Evolutionary conservation across 2,329 filamentous ascomycete species (phyloP), one percentile per base, ranked within the genome.

Genomic region (Calonectria honghensis): DNA sequence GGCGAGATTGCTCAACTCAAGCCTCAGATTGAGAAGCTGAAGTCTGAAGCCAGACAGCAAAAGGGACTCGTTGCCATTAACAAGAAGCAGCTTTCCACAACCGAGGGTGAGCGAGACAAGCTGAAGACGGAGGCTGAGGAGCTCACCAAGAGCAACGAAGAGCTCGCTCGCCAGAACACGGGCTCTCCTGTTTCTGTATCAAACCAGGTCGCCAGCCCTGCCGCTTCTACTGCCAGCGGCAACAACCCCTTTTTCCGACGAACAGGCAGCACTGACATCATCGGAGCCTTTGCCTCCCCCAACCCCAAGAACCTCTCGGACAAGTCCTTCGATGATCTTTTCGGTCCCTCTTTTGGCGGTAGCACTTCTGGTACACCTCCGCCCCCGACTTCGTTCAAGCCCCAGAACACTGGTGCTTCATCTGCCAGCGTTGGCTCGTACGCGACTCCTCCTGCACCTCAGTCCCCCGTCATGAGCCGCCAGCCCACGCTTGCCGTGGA

Each of bases 61-160:
- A 98, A 98, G 87, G 97, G 97, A 24, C 89, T 98, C 78, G 96
- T 98, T 37, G 96, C 97, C 54, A 99, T 99, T 87, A 98, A 98
- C 87, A 98, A 97, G 89, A 99, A 99, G 87, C 97, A 99, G 86
- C 88, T 98, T 74, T 92, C 94, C 45, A 98, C 96, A 0, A 95
- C 94, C 72, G 97, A 99, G 85, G 91, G 91, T 63, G 96, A 98
- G 84, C 92, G 95, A 39, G 96, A 98, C 75, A 96, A 95, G 87
- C 88, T 98, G 50, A 96, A 96, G 87, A 87, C 89, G 1, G 96
- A 98, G 84, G 93, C 94, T 57, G 93, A 93, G 73, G 92, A 92
- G 67, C 90, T 93, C 77, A 90, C 86, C 83, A 93, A 89, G 88
- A 92, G 87, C 81, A 91, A 87, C 79, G 91, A 91, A 82, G 93